Conservation (phyloP, 306 rosid genomes). For the cucumber (Cucumis sativus) region DNA sequence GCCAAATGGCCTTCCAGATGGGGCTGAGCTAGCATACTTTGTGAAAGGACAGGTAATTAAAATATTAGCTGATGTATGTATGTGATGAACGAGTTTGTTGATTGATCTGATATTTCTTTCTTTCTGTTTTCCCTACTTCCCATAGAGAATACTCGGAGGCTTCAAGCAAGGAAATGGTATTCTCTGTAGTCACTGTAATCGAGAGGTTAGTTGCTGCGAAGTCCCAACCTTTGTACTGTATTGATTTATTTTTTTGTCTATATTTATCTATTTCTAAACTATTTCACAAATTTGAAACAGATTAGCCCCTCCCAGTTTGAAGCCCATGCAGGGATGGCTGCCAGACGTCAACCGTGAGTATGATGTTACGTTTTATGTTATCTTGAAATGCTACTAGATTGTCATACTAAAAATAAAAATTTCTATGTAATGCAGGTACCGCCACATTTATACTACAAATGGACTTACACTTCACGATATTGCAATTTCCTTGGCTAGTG, state of each 20-base stretch:
- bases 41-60: slow-evolving; percentile 80
- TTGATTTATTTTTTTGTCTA: slow-evolving; percentile 5
- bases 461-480: slow-evolving; percentile 96
- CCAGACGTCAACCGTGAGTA: slow-evolving; percentile 99
- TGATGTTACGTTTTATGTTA: slow-evolving; percentile 7
- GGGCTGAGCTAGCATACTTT: slow-evolving; percentile 91
- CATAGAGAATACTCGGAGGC: slow-evolving; percentile 76
- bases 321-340: slow-evolving; percentile 99
- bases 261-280: slow-evolving; percentile 1
- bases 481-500: slow-evolving; percentile 87
- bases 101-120: slow-evolving; percentile 1
- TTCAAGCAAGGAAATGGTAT: slow-evolving; percentile 93
- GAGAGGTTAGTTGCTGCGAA: slow-evolving; percentile 45
- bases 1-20: slow-evolving; percentile 98
- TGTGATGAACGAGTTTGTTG: background rate
- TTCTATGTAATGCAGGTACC: slow-evolving; percentile 53
- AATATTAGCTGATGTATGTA: background rate
- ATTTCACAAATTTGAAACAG: slow-evolving; percentile 32
- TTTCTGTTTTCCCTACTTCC: background rate
- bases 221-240: background rate
- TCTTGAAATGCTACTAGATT: slow-evolving; percentile 9
- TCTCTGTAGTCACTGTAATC: slow-evolving; percentile 70
- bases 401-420: slow-evolving; percentile 10
- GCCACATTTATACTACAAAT: slow-evolving; percentile 88
- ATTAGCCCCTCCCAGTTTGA: slow-evolving; percentile 98